Base-by-base conservation (phyloP, 176 grass and related monocot genomes). In the Carex parvula region DNA sequence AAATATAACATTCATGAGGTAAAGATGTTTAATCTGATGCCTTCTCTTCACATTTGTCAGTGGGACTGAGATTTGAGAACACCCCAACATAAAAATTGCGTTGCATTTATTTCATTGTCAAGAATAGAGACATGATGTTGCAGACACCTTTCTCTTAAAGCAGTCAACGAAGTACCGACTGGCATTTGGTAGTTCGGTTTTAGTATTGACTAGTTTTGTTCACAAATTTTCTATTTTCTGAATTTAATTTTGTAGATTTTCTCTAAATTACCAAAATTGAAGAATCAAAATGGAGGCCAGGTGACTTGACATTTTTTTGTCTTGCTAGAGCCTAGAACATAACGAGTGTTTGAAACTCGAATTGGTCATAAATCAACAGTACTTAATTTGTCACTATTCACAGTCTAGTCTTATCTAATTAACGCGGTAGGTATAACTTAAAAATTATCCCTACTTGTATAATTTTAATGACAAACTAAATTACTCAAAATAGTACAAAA, bases 281-380 rank as follows among this genome's bases (percentile, higher is more conserved):
- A n/a, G 44, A 14, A 12, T 53, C 44, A 26, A 52, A 16, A 75
- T 75, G 12, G 13, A 53, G 12, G 29, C 29, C 29, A 29, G 29
- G 21, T 54, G 71, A 52, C 71, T 52, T 53, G 44, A 75, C 46
- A 75, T 53, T 75, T 46, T 30, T 75, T 17, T 75, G 70, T 50
- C 20, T 15, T 1, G 4, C 42, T 46, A 75, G 41, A 29, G 26
- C 20, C 42, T 46, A 75, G 41, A 53, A 53, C 20, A 53, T 75
- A 52, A 52, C 1, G 4, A 7, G 5, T 26, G 26, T 15, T 75
- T 26, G n/a, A 53, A 75, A 75, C 7, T 26, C 4, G 44, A 75
- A 15, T 75, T 53, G 71, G 21, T 75, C 54, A 29, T 54, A 53
- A 16, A 75, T 14, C 70, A 18, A 20, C 48, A 41, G 33, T 71